Evolutionary conservation across 2,329 filamentous ascomycete species (phyloP).

Genomic region (Aspergillus sp.): DNA sequence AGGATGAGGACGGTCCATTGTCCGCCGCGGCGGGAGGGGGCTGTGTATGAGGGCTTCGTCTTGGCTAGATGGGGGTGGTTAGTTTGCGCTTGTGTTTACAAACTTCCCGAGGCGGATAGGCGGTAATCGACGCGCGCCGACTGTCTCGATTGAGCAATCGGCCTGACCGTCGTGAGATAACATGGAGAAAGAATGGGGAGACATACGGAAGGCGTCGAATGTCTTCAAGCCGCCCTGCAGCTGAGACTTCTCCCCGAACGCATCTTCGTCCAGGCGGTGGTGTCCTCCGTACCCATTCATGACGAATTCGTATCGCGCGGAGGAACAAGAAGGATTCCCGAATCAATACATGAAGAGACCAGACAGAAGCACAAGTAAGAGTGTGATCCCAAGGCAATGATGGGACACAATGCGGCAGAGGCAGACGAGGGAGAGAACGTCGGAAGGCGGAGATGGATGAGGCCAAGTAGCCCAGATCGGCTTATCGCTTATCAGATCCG

Average conservation of each 20-base stretch:
- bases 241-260: slow-evolving; percentile 71
- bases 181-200: no score
- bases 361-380: slow-evolving; percentile 4
- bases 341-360: slow-evolving; percentile 27
- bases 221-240: slow-evolving; percentile 63
- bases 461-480: slow-evolving; percentile 21
- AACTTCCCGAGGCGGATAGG: no score
- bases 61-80: slow-evolving; percentile 62
- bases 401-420: slow-evolving; percentile 4
- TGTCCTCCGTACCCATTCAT: slow-evolving; percentile 80
- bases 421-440: slow-evolving; percentile 1
- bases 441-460: slow-evolving; percentile 3
- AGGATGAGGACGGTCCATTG: slow-evolving; percentile 89
- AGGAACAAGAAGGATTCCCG: slow-evolving; percentile 4
- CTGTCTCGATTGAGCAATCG: no score
- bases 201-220: slow-evolving; percentile 95
- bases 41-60: slow-evolving; percentile 90
- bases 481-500: slow-evolving; percentile 9
- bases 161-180: no score
- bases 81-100: background rate
- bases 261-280: slow-evolving; percentile 69
- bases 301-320: slow-evolving; percentile 22
- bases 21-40: slow-evolving; percentile 78
- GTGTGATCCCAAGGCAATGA: background rate
- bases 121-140: no score